A percentile compares a stretch with the other conserved stretches of the same genome.
Conservation (phyloP, 176 grass and related monocot species). For the Metroxylon sagu region DNA sequence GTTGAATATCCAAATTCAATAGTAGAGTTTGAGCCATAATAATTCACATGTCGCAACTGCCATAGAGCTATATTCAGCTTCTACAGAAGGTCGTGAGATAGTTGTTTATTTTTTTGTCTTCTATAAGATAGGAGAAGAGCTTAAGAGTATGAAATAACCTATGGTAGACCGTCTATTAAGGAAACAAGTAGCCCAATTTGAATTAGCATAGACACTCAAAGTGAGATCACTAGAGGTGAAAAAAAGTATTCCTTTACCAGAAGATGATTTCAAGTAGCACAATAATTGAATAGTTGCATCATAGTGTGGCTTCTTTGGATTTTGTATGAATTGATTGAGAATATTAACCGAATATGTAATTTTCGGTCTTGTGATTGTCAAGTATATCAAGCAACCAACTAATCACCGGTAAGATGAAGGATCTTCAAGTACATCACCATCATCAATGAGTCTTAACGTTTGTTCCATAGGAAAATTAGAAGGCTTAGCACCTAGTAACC, state of each 20-base stretch:
- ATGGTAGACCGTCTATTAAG: background rate
- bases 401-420: background rate
- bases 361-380: background rate
- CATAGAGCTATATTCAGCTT: slow-evolving; percentile 6
- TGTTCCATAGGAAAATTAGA: too few species aligned
- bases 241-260: background rate
- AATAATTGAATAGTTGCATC: background rate
- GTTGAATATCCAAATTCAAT: too few species aligned
- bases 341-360: slow-evolving; percentile 8
- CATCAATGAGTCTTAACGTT: too few species aligned
- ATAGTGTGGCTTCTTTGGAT: background rate
- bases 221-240: background rate
- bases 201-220: background rate
- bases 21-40: background rate
- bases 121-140: slow-evolving; percentile 5
- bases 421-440: too few species aligned
- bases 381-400: background rate
- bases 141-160: background rate
- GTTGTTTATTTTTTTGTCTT: background rate
- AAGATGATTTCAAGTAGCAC: slow-evolving; percentile 2
- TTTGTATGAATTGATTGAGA: slow-evolving; percentile 11
- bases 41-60: background rate
- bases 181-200: background rate
- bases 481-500: too few species aligned
- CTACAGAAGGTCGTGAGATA: background rate